Conservation (phyloP, 331 rosid genomes). For the Phaseolus coccineus region DNA sequence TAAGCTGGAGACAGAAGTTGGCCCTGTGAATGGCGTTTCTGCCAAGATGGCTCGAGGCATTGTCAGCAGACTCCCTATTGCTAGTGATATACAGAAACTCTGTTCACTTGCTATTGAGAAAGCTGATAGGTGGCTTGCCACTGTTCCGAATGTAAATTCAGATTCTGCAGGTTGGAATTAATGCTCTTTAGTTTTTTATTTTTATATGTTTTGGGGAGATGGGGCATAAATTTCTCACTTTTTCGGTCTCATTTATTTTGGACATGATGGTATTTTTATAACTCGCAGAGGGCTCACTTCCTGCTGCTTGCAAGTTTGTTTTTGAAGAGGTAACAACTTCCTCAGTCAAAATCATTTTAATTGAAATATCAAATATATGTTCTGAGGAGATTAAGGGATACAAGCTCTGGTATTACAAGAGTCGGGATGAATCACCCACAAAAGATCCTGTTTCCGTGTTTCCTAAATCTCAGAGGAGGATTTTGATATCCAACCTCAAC, state of each 20-base stretch:
- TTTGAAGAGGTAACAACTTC: conserved; percentile 85
- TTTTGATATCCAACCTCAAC: conserved; percentile 82
- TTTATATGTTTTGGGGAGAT: not conserved
- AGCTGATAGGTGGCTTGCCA: conserved; percentile 75
- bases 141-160: conserved; percentile 56
- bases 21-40: conserved; percentile 83
- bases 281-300: conserved; percentile 84
- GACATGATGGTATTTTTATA: conserved; percentile 29
- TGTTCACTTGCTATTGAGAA: conserved; percentile 90
- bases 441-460: conserved; percentile 82
- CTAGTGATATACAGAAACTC: conserved; percentile 79
- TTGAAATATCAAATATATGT: conserved; percentile 67
- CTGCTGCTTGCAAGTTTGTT: conserved; percentile 97
- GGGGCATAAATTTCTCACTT: conserved; percentile 11
- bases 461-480: conserved; percentile 87
- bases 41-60: conserved; percentile 91
- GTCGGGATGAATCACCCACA: conserved; percentile 61
- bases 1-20: conserved; percentile 82
- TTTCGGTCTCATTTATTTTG: conserved; percentile 28
- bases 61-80: conserved; percentile 90
- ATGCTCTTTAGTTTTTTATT: not conserved
- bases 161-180: conserved; percentile 63
- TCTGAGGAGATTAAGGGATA: conserved; percentile 72
- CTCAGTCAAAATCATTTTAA: conserved; percentile 74
- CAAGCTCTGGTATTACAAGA: conserved; percentile 92